These are phyloP conservation scores for Cadophora sp. DNA, from an alignment of 2,329 filamentous ascomycete species.

Conservation along the genomic window DNA sequence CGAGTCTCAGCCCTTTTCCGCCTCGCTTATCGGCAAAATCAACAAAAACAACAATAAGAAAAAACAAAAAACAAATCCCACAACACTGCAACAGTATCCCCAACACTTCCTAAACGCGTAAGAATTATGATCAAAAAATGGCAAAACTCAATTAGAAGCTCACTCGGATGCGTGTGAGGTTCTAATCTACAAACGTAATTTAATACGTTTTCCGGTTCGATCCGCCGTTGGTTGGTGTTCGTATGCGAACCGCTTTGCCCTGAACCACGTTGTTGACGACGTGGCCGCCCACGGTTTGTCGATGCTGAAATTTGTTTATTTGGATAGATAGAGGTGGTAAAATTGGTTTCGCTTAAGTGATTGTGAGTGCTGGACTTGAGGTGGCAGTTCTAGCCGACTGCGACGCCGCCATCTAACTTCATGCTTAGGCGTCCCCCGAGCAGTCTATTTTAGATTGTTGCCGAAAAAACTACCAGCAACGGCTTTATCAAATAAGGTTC, in stretches of 20 bases:
- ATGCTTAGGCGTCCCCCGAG: no score
- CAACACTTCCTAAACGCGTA: neutral
- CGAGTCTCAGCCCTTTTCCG: no score
- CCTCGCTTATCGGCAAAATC: neutral
- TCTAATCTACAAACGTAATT: neutral
- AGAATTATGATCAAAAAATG: neutral
- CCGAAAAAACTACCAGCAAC: no score
- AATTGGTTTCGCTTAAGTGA: neutral
- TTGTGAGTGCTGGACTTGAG: neutral
- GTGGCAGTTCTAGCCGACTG: neutral
- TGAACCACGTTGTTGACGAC: neutral
- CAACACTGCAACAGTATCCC: neutral
- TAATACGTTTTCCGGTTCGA: neutral
- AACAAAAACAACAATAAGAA: neutral
- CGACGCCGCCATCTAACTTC: no score
- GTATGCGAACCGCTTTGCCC: neutral
- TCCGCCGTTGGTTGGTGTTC: neutral
- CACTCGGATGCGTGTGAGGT: slow-evolving; percentile 1
- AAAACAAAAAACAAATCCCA: neutral
- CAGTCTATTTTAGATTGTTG: no score
- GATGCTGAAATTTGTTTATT: neutral
- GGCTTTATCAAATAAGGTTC: no score
- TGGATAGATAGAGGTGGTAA: neutral
- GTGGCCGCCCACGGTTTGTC: neutral
- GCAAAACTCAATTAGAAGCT: neutral